Percentiles rank a stretch among this genome's conserved stretches.
Conservation (phyloP, 1,139 yeast species). For the Candida sojae region DNA sequence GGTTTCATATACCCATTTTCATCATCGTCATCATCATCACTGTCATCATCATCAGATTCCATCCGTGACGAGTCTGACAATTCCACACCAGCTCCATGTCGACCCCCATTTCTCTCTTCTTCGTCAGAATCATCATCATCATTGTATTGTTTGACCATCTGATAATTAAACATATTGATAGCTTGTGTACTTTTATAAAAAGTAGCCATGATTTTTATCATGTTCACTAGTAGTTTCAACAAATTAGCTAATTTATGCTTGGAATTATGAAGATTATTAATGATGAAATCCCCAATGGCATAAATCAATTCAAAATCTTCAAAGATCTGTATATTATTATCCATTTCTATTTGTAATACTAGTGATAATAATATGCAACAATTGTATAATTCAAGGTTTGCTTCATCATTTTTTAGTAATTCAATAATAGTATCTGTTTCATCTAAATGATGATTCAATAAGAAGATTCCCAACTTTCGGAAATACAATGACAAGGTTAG, state of each 20-base stretch:
- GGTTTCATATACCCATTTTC: constrained; percentile 18
- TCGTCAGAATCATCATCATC: constrained; percentile 34
- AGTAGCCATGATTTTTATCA: constrained; percentile 30
- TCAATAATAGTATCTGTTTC: constrained; percentile 38
- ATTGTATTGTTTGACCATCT: constrained; percentile 32
- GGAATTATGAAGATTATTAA: constrained; percentile 21
- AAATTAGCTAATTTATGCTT: constrained; percentile 16
- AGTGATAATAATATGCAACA: constrained; percentile 30
- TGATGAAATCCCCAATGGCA: constrained; percentile 44
- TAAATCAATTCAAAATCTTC: constrained; percentile 46
- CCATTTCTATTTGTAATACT: constrained; percentile 40
- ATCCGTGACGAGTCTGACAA: constrained; percentile 6
- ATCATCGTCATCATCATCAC: constrained; percentile 3
- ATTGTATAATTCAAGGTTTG: constrained; percentile 21
- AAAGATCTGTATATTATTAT: constrained; percentile 38
- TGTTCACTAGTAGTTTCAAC: constrained; percentile 24
- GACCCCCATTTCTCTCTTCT: constrained; percentile 36
- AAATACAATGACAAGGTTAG: constrained; percentile 35
- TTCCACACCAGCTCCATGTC: constrained; percentile 19
- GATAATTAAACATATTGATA: constrained; percentile 39
- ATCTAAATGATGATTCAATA: constrained; percentile 44
- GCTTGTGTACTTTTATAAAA: constrained; percentile 45
- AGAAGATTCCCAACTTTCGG: constrained; percentile 37
- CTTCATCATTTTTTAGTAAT: constrained; percentile 9
- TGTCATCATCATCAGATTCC: constrained; percentile 17